A percentile compares a stretch with the other conserved stretches of the same genome.
phyloP scores from a whole-genome alignment of 768 basidiomycete species.

The Boletus subparvulus region DNA sequence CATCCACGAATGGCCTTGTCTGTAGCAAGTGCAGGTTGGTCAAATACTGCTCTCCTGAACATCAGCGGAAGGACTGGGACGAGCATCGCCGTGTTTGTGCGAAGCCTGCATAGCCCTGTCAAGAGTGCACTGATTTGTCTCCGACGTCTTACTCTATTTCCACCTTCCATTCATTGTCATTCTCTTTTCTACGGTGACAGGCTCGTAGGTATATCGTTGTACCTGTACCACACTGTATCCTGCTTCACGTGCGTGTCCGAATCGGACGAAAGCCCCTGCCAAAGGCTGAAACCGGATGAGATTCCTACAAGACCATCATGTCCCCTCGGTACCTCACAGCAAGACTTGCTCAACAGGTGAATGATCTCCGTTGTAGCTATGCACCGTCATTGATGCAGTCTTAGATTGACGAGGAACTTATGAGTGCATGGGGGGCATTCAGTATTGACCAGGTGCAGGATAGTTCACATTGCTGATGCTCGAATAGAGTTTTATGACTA shows the following conservation, averaged over 20 bases:
- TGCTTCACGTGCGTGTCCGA: background rate
- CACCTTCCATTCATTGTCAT: background rate
- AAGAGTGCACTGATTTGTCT: background rate
- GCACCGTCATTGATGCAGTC: background rate
- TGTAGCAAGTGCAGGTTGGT: slow-evolving; percentile 80
- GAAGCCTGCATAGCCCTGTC: slow-evolving; percentile 30
- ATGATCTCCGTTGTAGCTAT: background rate
- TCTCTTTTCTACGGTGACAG: background rate
- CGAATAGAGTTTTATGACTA: background rate
- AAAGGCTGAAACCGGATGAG: background rate
- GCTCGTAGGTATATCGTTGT: slow-evolving; percentile 6
- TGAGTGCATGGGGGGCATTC: slow-evolving; percentile 86
- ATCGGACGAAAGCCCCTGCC: background rate
- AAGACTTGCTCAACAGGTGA: slow-evolving; percentile 73
- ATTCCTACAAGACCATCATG: slow-evolving; percentile 34
- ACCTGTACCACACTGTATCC: slow-evolving; percentile 6
- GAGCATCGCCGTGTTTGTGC: slow-evolving; percentile 72
- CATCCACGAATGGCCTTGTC: slow-evolving; percentile 49
- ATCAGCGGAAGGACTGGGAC: slow-evolving; percentile 76
- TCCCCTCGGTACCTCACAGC: slow-evolving; percentile 63
- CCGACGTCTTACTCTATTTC: background rate
- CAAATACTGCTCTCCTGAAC: slow-evolving; percentile 73
- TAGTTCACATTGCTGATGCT: background rate
- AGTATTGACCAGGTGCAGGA: slow-evolving; percentile 81
- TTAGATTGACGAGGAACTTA: slow-evolving; percentile 95